Base-by-base conservation (phyloP, 2,329 filamentous ascomycete species). In the Neofusicoccum cordaticola region DNA sequence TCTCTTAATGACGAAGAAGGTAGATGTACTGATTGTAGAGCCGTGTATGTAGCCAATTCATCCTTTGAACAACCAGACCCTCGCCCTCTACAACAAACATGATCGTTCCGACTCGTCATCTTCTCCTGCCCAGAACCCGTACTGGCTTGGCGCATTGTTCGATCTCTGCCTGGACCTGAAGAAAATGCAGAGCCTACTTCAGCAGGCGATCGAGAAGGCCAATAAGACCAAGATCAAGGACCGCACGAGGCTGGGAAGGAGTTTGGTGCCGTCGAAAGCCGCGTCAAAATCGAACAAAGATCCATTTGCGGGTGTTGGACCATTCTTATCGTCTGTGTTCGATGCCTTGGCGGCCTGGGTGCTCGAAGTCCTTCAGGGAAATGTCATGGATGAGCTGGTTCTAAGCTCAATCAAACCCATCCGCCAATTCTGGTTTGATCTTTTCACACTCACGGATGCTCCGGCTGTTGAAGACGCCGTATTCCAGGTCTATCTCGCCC, bases 401-500 rank as follows among this genome's bases (percentile, higher is more conserved):
- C 7, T 68, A 12, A 22, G 66, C 2, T 70, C 67, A 22, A 67
- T 75, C 4, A 74, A 74, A 41, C 65, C 69, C 11, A 52, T 78
- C 31, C 68, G 69, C 13, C 68, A 69, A 3, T 79, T 85, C 63
- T 84, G 83, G 70, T 80, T 78, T 73, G 82, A 85, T 66, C 75
- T 39, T 76, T 79, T 15, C 71, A 78, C 53, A 72, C 73, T 9
- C 70, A 70, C 47, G 2, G 41, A 65, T 7, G 12, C 63, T 7
- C 5, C 31, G 4, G 73, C 76, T 27, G 78, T 87, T 48, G 82
- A 87, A 65, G 80, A 84, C 51, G 83, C 82, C 8, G 75, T 80
- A 9, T 85, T 86, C 67, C 82, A 85, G 66, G 82, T 83, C 2
- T 85, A 85, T 67, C 75, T 87, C 64, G 71, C 73, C 67, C 70